Conservation (phyloP, 108 stramenopile species). For the Fistulifera pelliculosa region DNA sequence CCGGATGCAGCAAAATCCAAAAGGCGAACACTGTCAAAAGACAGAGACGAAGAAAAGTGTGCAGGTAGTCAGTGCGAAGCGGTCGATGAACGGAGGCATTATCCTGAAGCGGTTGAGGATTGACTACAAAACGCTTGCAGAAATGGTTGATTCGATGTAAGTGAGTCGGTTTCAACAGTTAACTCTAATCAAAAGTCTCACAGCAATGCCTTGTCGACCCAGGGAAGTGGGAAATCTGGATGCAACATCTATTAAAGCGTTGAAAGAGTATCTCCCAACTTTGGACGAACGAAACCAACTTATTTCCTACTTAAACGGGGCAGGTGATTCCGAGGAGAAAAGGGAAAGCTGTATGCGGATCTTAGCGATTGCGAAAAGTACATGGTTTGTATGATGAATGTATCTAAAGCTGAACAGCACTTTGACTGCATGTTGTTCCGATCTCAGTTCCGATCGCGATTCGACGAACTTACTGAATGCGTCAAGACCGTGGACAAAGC, state of each 20-base stretch:
- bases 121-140: slow-evolving; percentile 51
- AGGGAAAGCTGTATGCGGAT: slow-evolving; percentile 37
- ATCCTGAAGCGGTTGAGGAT: slow-evolving; percentile 70
- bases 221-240: slow-evolving; percentile 68
- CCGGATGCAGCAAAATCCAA: slow-evolving; percentile 55
- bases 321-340: slow-evolving; percentile 34
- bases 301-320: slow-evolving; percentile 44
- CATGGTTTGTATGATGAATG: slow-evolving; percentile 69
- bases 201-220: background rate
- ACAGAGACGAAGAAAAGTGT: slow-evolving; percentile 50
- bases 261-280: slow-evolving; percentile 72
- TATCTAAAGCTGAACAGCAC: slow-evolving; percentile 49
- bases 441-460: slow-evolving; percentile 54
- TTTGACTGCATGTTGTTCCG: slow-evolving; percentile 82
- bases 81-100: slow-evolving; percentile 89
- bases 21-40: background rate
- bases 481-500: slow-evolving; percentile 56
- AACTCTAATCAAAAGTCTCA: too few relatives aligned
- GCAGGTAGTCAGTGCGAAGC: slow-evolving; percentile 83
- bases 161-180: slow-evolving; percentile 13
- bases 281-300: slow-evolving; percentile 56
- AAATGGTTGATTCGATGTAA: slow-evolving; percentile 69
- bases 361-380: slow-evolving; percentile 77
- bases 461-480: slow-evolving; percentile 52
- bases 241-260: slow-evolving; percentile 59